Evolutionary conservation across 768 basidiomycete genomes (phyloP).

Genomic region (Tephrocybe sp.): DNA sequence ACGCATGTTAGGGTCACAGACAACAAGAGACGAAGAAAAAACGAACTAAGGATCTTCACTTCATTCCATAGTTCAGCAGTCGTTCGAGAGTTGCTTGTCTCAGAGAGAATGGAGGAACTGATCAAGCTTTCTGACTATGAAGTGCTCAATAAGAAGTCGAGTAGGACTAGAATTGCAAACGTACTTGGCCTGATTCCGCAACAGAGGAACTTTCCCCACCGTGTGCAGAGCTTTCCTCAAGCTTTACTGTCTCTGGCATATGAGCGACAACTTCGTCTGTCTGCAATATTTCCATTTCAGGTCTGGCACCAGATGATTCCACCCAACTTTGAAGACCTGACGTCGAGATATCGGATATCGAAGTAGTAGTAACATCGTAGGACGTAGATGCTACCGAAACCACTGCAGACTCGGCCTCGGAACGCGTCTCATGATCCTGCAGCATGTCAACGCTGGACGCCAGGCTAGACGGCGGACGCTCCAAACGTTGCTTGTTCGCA

Average conservation of each 20-base stretch:
- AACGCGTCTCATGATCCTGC: slow-evolving; percentile 34
- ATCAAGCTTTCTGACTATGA: slow-evolving; percentile 31
- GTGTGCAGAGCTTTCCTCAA: slow-evolving; percentile 27
- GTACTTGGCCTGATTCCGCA: slow-evolving; percentile 17
- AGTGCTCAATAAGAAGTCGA: background rate
- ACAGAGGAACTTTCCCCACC: slow-evolving; percentile 23
- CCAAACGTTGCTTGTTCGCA: slow-evolving; percentile 7
- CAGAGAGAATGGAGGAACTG: slow-evolving; percentile 28
- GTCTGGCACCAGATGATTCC: slow-evolving; percentile 18
- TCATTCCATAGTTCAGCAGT: slow-evolving; percentile 91
- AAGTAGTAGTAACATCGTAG: background rate
- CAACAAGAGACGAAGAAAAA: background rate
- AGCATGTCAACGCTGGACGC: slow-evolving; percentile 33
- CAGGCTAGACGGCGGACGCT: slow-evolving; percentile 25
- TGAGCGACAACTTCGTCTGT: slow-evolving; percentile 17
- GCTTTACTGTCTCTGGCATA: slow-evolving; percentile 38
- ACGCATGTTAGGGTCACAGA: background rate
- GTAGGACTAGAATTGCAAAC: background rate
- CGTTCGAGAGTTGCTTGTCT: slow-evolving; percentile 39
- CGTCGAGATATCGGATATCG: slow-evolving; percentile 17
- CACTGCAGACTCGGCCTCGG: slow-evolving; percentile 41
- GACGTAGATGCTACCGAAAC: slow-evolving; percentile 31
- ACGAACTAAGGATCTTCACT: slow-evolving; percentile 81
- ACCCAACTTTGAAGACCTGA: slow-evolving; percentile 38
- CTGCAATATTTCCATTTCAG: background rate